phyloP scores from a whole-genome alignment of 2,329 filamentous ascomycete genomes.

The Colletotrichum tropicale region DNA sequence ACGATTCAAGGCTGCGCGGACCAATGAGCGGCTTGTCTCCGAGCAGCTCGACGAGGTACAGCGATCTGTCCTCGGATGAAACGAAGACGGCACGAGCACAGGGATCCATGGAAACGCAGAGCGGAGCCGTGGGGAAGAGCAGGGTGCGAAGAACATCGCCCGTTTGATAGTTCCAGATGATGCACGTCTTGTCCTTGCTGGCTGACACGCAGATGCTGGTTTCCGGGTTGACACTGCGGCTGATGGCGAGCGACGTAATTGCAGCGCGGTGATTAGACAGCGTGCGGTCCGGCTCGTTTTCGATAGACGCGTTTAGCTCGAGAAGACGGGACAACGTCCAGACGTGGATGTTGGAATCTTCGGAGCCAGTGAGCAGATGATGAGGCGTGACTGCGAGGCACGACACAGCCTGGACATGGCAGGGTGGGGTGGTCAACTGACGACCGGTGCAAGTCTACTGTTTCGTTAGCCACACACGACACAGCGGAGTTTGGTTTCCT shows the following conservation, averaged over 20 bases:
- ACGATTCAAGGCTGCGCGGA: constrained; percentile 53
- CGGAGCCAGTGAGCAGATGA: constrained; percentile 78
- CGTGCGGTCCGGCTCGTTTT: constrained; percentile 74
- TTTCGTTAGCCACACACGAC: constrained; percentile 23
- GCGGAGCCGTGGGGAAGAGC: constrained; percentile 75
- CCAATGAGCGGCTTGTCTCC: constrained; percentile 60
- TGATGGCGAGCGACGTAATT: constrained; percentile 68
- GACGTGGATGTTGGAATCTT: constrained; percentile 89
- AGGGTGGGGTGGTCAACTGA: constrained; percentile 75
- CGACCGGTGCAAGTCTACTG: constrained; percentile 74
- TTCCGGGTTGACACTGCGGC: constrained; percentile 69
- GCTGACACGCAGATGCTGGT: constrained; percentile 85
- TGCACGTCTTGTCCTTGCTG: constrained; percentile 84
- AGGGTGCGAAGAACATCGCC: constrained; percentile 81
- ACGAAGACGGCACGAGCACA: constrained; percentile 83
- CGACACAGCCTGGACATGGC: constrained; percentile 82
- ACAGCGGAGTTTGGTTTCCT: constrained; percentile 8
- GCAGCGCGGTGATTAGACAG: constrained; percentile 79
- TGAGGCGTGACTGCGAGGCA: constrained; percentile 74
- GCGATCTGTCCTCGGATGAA: constrained; percentile 78
- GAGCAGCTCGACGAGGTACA: constrained; percentile 80
- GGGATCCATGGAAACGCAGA: constrained; percentile 79
- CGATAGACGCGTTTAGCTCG: constrained; percentile 56
- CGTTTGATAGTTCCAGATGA: constrained; percentile 90
- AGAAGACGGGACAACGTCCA: constrained; percentile 85